phyloP scores from a whole-genome alignment of 495 filamentous ascomycete genomes.

The Daldinia decipiens region DNA sequence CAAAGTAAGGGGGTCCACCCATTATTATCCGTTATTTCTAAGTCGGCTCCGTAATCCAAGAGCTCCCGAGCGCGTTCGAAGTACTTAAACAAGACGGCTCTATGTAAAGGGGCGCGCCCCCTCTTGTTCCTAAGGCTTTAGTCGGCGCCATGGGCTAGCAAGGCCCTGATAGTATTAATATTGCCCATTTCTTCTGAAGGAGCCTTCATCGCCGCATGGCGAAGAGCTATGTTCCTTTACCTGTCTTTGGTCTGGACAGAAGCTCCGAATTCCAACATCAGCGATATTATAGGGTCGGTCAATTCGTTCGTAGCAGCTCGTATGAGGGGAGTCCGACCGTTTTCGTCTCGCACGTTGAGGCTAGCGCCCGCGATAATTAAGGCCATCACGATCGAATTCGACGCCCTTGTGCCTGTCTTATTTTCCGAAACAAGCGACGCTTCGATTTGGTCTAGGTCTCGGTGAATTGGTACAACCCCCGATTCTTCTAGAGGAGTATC shows the following conservation, averaged over 20 bases:
- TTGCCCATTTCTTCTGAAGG: slow-evolving; percentile 38
- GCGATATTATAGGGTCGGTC: slow-evolving; percentile 37
- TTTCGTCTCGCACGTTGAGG: slow-evolving; percentile 43
- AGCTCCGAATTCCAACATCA: slow-evolving; percentile 47
- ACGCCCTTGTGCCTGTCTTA: slow-evolving; percentile 14
- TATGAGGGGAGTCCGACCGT: slow-evolving; percentile 48
- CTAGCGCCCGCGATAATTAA: slow-evolving; percentile 49
- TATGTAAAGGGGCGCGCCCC: slow-evolving; percentile 42
- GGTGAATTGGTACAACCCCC: slow-evolving; percentile 27
- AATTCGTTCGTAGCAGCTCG: slow-evolving; percentile 42
- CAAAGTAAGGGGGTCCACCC: slow-evolving; percentile 40
- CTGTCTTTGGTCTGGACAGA: slow-evolving; percentile 37
- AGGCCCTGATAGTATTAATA: slow-evolving; percentile 35
- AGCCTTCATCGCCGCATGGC: slow-evolving; percentile 44
- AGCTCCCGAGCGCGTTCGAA: slow-evolving; percentile 35
- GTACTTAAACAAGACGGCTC: slow-evolving; percentile 37
- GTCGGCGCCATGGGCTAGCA: slow-evolving; percentile 44
- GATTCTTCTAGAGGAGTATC: slow-evolving; percentile 20
- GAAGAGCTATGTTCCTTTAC: slow-evolving; percentile 44
- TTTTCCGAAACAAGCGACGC: slow-evolving; percentile 31
- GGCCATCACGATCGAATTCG: slow-evolving; percentile 46
- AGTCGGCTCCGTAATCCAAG: slow-evolving; percentile 45
- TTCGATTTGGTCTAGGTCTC: slow-evolving; percentile 24
- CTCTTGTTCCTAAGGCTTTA: slow-evolving; percentile 34
- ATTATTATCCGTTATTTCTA: slow-evolving; percentile 32